phyloP scores from a whole-genome alignment of 768 basidiomycete species.

The Amanita polypyramis region DNA sequence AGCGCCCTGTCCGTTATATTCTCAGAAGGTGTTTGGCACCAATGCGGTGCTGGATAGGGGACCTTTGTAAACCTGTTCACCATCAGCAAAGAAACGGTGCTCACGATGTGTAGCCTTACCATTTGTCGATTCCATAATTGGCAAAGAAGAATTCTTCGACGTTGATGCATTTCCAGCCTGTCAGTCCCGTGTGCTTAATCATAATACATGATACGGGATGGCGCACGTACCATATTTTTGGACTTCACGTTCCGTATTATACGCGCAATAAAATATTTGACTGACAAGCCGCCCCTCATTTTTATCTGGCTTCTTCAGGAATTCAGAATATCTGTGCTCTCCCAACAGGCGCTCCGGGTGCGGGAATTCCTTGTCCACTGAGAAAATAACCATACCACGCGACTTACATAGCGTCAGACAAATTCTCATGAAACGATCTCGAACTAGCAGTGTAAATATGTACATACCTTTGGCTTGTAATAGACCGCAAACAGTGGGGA shows the following conservation, averaged over 20 bases:
- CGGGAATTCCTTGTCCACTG: slow-evolving; percentile 29
- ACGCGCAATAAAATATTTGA: slow-evolving; percentile 33
- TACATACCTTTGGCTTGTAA: slow-evolving; percentile 35
- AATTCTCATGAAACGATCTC: neutral
- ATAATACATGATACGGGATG: neutral
- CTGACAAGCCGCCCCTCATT: slow-evolving; percentile 28
- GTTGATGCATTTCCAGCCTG: slow-evolving; percentile 42
- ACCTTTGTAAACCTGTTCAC: slow-evolving; percentile 1
- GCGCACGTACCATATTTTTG: slow-evolving; percentile 37
- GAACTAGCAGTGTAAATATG: neutral
- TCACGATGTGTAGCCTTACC: slow-evolving; percentile 16
- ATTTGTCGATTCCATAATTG: slow-evolving; percentile 22
- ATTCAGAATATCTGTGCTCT: slow-evolving; percentile 39
- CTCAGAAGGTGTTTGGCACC: neutral
- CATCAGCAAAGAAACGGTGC: neutral
- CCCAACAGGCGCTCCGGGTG: slow-evolving; percentile 31
- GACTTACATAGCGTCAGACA: slow-evolving; percentile 18
- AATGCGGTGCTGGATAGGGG: neutral
- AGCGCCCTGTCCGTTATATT: neutral
- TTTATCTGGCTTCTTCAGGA: slow-evolving; percentile 27
- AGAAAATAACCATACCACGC: slow-evolving; percentile 37
- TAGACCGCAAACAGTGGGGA: slow-evolving; percentile 31
- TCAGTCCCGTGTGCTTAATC: neutral
- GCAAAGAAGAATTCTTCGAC: slow-evolving; percentile 33
- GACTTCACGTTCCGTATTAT: slow-evolving; percentile 29